Percentiles rank a stretch among this genome's conserved stretches.
Conservation (phyloP, 345 rosid genomes). For the Erodium maritimum region DNA sequence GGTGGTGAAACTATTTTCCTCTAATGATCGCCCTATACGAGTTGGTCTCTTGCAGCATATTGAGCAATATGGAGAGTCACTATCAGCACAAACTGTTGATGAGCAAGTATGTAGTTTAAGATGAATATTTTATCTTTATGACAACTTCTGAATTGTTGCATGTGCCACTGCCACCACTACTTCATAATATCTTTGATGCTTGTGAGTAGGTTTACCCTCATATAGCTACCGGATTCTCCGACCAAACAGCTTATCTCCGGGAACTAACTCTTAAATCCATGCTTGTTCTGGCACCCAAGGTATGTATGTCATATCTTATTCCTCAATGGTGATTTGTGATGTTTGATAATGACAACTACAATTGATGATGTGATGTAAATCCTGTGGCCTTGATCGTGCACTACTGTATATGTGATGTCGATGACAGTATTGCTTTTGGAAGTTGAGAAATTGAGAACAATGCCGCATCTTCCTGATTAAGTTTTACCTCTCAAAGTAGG, state of each 20-base stretch:
- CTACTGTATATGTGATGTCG: background rate
- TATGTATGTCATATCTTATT: slow-evolving; percentile 12
- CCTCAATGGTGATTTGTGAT: background rate
- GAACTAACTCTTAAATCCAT: slow-evolving; percentile 97
- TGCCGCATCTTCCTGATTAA: background rate
- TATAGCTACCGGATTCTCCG: slow-evolving; percentile 87
- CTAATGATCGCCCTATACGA: slow-evolving; percentile 89
- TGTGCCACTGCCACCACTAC: background rate
- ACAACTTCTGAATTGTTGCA: slow-evolving; percentile 6
- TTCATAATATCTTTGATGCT: slow-evolving; percentile 7
- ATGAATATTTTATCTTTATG: slow-evolving; percentile 2
- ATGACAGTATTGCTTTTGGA: background rate
- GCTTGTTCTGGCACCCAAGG: slow-evolving; percentile 97
- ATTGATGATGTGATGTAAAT: background rate
- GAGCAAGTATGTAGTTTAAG: slow-evolving; percentile 60
- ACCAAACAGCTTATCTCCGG: slow-evolving; percentile 84
- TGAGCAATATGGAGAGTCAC: slow-evolving; percentile 90
- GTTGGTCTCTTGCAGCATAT: slow-evolving; percentile 92
- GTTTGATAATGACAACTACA: background rate
- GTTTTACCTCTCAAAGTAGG: background rate
- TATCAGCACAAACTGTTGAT: slow-evolving; percentile 77
- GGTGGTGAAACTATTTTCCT: slow-evolving; percentile 74
- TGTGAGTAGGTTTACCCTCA: slow-evolving; percentile 70
- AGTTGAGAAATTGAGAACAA: background rate
- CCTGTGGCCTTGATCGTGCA: background rate